Percentiles rank a stretch among this genome's conserved stretches.
Evolutionary conservation across 2,329 filamentous ascomycete species (phyloP).

Genomic region (Fusarium transvaalense): DNA sequence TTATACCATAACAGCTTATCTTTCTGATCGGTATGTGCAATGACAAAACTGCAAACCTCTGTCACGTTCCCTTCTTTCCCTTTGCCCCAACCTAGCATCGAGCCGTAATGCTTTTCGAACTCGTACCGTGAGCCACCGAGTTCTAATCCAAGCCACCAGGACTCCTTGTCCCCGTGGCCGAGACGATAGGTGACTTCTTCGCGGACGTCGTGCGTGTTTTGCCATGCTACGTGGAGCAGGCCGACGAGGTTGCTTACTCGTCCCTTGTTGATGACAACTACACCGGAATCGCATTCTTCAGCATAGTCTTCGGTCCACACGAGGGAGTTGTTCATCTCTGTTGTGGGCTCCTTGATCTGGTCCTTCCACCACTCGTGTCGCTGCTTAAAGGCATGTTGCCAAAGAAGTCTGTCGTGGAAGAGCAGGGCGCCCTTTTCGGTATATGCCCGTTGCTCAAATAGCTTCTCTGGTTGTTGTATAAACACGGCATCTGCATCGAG

Average conservation of each 20-base stretch:
- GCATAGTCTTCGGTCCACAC: slow-evolving; percentile 56
- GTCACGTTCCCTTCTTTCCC: neutral
- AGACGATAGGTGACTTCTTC: slow-evolving; percentile 56
- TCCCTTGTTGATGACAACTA: slow-evolving; percentile 57
- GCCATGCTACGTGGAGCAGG: slow-evolving; percentile 58
- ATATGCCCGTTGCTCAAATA: slow-evolving; percentile 51
- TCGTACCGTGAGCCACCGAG: slow-evolving; percentile 53
- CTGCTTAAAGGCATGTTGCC: slow-evolving; percentile 50
- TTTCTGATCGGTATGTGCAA: slow-evolving; percentile 56
- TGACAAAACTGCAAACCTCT: slow-evolving; percentile 55
- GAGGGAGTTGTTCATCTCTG: slow-evolving; percentile 50
- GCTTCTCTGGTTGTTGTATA: slow-evolving; percentile 51
- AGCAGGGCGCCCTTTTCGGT: slow-evolving; percentile 52
- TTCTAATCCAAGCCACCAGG: slow-evolving; percentile 60
- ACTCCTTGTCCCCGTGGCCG: slow-evolving; percentile 60
- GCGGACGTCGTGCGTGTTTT: slow-evolving; percentile 56
- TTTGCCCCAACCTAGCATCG: slow-evolving; percentile 54
- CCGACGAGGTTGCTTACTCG: slow-evolving; percentile 53
- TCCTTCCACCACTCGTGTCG: slow-evolving; percentile 54
- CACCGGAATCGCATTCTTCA: slow-evolving; percentile 58
- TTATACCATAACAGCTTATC: slow-evolving; percentile 58
- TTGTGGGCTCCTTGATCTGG: slow-evolving; percentile 52
- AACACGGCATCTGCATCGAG: slow-evolving; percentile 57
- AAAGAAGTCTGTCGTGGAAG: slow-evolving; percentile 57
- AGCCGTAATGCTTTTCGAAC: slow-evolving; percentile 57